Evolutionary conservation across 257 asterid species (phyloP).

Genomic region (Fraxinus cuspidata): DNA sequence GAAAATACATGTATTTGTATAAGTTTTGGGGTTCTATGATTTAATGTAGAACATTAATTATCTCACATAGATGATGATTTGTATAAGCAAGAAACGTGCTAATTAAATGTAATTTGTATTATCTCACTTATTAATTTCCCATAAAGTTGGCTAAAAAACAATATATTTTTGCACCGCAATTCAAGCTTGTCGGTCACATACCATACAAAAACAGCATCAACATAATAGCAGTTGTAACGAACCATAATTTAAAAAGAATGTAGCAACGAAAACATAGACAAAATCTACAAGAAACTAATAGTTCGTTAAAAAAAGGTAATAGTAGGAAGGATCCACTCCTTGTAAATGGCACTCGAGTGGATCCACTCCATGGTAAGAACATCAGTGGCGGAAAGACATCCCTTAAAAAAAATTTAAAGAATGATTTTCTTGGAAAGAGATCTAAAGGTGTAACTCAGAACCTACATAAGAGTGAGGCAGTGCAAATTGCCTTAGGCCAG

Average conservation of each 20-base stretch:
- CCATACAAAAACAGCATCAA: slow-evolving; percentile 15
- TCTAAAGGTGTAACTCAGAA: neutral
- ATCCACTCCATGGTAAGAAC: slow-evolving; percentile 98
- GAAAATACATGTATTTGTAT: too few species aligned
- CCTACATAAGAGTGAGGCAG: neutral
- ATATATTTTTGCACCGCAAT: neutral
- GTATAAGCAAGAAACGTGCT: neutral
- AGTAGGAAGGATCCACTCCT: neutral
- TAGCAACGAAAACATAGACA: slow-evolving; percentile 14
- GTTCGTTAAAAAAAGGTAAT: neutral
- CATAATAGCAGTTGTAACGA: neutral
- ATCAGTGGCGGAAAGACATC: slow-evolving; percentile 96
- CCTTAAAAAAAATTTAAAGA: slow-evolving; percentile 47
- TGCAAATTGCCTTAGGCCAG: neutral
- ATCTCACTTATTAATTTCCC: neutral
- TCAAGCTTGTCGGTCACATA: neutral
- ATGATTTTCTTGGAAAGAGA: neutral
- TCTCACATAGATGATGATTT: neutral
- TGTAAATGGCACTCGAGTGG: slow-evolving; percentile 87
- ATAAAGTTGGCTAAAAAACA: neutral
- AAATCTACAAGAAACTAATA: slow-evolving; percentile 37
- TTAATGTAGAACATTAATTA: too few species aligned
- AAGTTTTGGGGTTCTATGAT: too few species aligned
- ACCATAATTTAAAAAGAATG: slow-evolving; percentile 12
- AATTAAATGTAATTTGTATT: neutral